phyloP scores from a whole-genome alignment of 441 rosid genomes.

The Erysimum pusillum region DNA sequence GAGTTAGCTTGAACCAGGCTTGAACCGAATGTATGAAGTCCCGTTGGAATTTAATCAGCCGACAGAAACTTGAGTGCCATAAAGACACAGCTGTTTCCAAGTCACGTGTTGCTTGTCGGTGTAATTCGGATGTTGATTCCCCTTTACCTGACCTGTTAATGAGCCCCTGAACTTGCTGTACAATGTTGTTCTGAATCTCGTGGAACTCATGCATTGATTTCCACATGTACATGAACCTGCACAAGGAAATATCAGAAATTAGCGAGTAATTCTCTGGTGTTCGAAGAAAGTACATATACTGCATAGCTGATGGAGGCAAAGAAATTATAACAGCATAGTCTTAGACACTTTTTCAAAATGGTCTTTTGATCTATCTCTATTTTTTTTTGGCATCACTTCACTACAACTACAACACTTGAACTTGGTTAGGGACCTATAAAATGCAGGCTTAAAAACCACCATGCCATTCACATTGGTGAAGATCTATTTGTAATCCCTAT shows the following conservation, averaged over 20 bases:
- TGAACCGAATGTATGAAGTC: conserved; percentile 80
- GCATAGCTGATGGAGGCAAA: not conserved
- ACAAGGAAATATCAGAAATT: conserved; percentile 19
- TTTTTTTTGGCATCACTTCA: not conserved
- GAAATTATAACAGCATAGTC: conserved; percentile 18
- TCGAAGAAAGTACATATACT: not conserved
- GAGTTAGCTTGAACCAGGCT: conserved; percentile 90
- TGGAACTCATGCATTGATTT: conserved; percentile 82
- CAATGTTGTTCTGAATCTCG: conserved; percentile 82
- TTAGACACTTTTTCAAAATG: not conserved
- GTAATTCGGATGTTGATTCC: conserved; percentile 87
- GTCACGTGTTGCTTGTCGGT: conserved; percentile 90
- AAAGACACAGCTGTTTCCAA: conserved; percentile 84
- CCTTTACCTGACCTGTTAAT: conserved; percentile 75
- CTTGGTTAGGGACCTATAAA: not conserved
- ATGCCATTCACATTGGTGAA: not conserved
- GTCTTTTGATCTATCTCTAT: not conserved
- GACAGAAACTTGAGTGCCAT: conserved; percentile 92
- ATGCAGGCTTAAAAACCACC: conserved; percentile 11
- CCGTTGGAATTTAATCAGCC: conserved; percentile 79
- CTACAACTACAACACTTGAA: conserved; percentile 18
- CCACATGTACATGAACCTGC: conserved; percentile 98
- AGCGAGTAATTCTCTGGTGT: not conserved
- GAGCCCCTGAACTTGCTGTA: conserved; percentile 95
- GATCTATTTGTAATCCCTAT: not conserved